phyloP scores from a whole-genome alignment of 2,329 filamentous ascomycete genomes.

The Beauveria varroae region DNA sequence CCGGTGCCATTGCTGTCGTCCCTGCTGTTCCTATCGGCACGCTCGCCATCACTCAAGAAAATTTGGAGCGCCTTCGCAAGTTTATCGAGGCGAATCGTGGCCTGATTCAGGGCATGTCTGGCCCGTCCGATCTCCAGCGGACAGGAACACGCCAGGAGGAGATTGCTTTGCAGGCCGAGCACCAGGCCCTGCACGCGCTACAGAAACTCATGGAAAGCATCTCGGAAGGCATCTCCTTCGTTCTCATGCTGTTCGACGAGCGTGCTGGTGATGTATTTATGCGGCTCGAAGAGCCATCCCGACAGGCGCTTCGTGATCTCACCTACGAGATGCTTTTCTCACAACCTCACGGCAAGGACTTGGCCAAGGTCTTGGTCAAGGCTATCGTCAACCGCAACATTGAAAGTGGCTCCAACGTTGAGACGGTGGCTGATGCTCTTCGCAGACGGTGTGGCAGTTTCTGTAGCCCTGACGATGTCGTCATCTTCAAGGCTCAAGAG shows the following conservation, averaged over 20 bases:
- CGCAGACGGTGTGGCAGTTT: conserved; percentile 90
- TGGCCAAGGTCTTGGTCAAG: conserved; percentile 92
- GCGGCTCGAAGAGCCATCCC: conserved; percentile 62
- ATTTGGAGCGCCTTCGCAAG: conserved; percentile 67
- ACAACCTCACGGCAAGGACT: conserved; percentile 67
- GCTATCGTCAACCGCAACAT: conserved; percentile 98
- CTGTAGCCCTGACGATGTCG: conserved; percentile 93
- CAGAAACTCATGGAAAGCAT: conserved; percentile 82
- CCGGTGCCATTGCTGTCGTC: conserved; percentile 53
- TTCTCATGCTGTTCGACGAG: conserved; percentile 91
- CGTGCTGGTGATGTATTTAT: conserved; percentile 80
- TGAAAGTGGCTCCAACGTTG: conserved; percentile 91
- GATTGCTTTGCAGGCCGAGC: conserved; percentile 85
- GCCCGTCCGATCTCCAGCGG: conserved; percentile 74
- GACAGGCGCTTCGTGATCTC: conserved; percentile 63
- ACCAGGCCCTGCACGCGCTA: conserved; percentile 82
- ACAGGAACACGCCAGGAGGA: conserved; percentile 82
- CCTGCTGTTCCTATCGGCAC: conserved; percentile 63
- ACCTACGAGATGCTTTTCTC: conserved; percentile 89
- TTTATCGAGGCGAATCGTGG: conserved; percentile 84
- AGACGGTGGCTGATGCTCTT: conserved; percentile 93
- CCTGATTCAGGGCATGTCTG: conserved; percentile 90
- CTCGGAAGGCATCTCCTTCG: conserved; percentile 93
- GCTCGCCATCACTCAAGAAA: conserved; percentile 69
- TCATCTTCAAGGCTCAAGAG: conserved; percentile 98